Evolutionary conservation across 257 asterid genomes (phyloP), one percentile per base, ranked within the genome.

Genomic region (Plantago ovata): DNA sequence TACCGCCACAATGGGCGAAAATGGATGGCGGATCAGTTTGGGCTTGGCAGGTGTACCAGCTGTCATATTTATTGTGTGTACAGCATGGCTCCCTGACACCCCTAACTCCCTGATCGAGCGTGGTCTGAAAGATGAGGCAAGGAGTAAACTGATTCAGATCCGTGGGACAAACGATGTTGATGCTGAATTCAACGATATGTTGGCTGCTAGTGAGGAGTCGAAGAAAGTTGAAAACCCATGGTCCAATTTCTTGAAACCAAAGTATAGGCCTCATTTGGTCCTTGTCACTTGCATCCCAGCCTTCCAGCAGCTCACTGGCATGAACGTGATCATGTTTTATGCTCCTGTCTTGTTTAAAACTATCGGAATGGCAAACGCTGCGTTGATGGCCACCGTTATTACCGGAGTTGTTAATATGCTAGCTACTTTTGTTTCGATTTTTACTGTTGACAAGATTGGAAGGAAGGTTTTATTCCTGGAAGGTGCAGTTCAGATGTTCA

Each of bases 81-180:
- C 80, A 10, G 38, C 71, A 10, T 63, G 63, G 16, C 75, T 77
- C 36, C 83, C 83, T 13, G 83, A 77, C 56, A 74, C 83, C 1
- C 83, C 83, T 1, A 77, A 77, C 61, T 74, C 80, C 57, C 55
- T 77, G 10, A 72, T 77, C 21, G 83, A 77, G 49, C 80, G 75
- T 44, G 83, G 80, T 43, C 55, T 16, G 1, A 20, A 50, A 13
- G 72, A 67, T 9, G 55, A 70, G 19, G 83, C 79, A 19, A 59
- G 62, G 60, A 19, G 15, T 18, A 69, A 67, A 9, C 52, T 77
- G 5, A 79, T 61, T 44, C 67, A 61, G 43, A 66, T 77, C 20
- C 63, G 83, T 57, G 83, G 83, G 1, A 74, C 75, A 16, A 52
- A 51, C 62, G 58, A 77, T 10, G 62, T 77, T 1, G 71, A 77